These are phyloP conservation scores for Dendrocalamus sinicus DNA, from an alignment of 176 grass and related monocot genomes.

Conservation along the genomic window DNA sequence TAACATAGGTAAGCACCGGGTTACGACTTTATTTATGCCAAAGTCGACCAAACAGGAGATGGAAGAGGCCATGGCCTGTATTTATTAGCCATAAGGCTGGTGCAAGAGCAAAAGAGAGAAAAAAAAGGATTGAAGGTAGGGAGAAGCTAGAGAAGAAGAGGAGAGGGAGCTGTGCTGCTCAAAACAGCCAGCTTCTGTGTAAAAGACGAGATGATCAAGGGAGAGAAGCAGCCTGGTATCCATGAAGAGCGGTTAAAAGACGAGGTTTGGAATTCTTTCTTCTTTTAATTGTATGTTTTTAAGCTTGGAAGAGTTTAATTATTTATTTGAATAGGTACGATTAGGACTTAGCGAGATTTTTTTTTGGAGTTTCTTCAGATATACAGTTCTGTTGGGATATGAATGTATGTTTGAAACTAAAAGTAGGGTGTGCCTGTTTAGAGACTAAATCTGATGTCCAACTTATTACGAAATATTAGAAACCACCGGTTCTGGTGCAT, in stretches of 20 bases:
- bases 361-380: not conserved
- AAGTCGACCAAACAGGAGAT: conserved; percentile 54
- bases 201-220: conserved; percentile 46
- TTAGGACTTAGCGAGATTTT: not conserved
- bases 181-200: conserved; percentile 14
- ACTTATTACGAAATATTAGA: conserved; percentile 24
- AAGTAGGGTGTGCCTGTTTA: conserved; percentile 19
- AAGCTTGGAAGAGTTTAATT: conserved; percentile 23
- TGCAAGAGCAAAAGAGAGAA: conserved; percentile 20
- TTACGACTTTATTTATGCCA: conserved; percentile 56
- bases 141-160: conserved; percentile 31
- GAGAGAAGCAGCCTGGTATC: conserved; percentile 34
- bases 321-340: not conserved
- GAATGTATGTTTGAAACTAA: not conserved
- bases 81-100: conserved; percentile 50
- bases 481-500: conserved; percentile 3
- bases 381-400: conserved; percentile 6
- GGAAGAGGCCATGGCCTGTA: conserved; percentile 40
- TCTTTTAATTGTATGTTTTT: conserved; percentile 14
- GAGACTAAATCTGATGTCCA: not conserved
- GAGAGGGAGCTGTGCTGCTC: not conserved
- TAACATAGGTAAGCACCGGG: conserved; percentile 62
- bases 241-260: conserved; percentile 32
- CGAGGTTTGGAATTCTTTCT: conserved; percentile 37
- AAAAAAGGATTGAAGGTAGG: conserved; percentile 7